Conservation (phyloP, 768 basidiomycete genomes). For the Leucogyrophana mollusca region DNA sequence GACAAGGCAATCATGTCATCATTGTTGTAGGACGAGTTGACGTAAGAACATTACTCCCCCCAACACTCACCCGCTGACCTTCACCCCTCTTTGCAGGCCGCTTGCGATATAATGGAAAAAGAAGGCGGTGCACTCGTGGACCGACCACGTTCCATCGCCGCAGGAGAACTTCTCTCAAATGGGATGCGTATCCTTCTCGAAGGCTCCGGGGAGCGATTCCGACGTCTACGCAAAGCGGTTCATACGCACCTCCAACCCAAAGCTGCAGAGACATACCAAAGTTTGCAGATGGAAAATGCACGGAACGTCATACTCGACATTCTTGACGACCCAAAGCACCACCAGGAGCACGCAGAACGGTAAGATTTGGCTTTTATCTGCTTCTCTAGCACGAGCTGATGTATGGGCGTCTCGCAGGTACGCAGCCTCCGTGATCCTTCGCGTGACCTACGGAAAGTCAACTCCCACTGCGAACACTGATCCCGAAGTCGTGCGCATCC, state of each 20-base stretch:
- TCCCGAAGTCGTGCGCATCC: constrained; percentile 17
- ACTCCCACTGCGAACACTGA: constrained; percentile 19
- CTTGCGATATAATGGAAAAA: constrained; percentile 59
- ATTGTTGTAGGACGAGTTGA: constrained; percentile 20
- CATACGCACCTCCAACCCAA: constrained; percentile 55
- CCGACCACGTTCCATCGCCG: constrained; percentile 49
- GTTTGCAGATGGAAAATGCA: constrained; percentile 38
- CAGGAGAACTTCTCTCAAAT: constrained; percentile 49
- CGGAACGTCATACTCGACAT: constrained; percentile 25
- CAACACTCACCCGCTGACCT: not conserved
- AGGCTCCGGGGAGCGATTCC: constrained; percentile 50
- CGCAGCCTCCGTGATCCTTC: constrained; percentile 20
- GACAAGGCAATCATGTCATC: constrained; percentile 37
- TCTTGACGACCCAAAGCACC: constrained; percentile 27
- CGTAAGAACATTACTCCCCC: constrained; percentile 7
- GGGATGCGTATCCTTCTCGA: constrained; percentile 52
- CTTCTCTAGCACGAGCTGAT: not conserved
- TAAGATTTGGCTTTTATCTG: constrained; percentile 33
- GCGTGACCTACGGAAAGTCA: constrained; percentile 23
- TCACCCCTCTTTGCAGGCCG: constrained; percentile 35
- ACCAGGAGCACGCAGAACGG: constrained; percentile 47
- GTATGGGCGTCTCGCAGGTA: constrained; percentile 14
- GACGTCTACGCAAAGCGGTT: constrained; percentile 52
- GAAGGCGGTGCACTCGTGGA: constrained; percentile 49
- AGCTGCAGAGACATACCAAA: constrained; percentile 41